A percentile compares a stretch with the other conserved stretches of the same genome.
These are phyloP conservation scores for Lasiosphaeria ovina DNA, from an alignment of 495 filamentous ascomycete genomes.

Conservation along the genomic window DNA sequence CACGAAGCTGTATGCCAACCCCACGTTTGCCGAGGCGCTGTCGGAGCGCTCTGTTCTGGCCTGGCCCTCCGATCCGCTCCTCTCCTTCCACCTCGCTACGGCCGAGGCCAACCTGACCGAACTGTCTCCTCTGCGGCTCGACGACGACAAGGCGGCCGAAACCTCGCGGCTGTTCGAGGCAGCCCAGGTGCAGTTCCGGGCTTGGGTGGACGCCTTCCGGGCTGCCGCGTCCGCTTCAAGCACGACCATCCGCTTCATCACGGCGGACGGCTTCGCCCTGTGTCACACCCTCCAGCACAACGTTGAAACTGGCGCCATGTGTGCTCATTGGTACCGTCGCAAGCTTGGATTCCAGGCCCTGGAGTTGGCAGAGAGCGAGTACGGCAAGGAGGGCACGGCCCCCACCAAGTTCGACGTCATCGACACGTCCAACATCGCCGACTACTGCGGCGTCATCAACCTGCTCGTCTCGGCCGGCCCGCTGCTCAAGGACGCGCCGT, in stretches of 20 bases:
- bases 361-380: conserved; percentile 40
- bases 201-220: conserved; percentile 36
- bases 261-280: conserved; percentile 44
- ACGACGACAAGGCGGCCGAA: not conserved
- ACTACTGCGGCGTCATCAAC: conserved; percentile 49
- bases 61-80: conserved; percentile 44
- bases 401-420: conserved; percentile 55
- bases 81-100: conserved; percentile 44
- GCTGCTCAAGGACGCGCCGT: conserved; percentile 38
- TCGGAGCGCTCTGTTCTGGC: conserved; percentile 25
- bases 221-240: conserved; percentile 15
- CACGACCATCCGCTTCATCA: conserved; percentile 42
- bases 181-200: conserved; percentile 31
- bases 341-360: conserved; percentile 28
- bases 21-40: conserved; percentile 28
- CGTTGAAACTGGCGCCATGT: conserved; percentile 14
- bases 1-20: conserved; percentile 29
- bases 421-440: conserved; percentile 55
- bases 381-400: conserved; percentile 29
- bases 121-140: conserved; percentile 9
- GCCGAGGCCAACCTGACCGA: conserved; percentile 25
- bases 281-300: conserved; percentile 46
- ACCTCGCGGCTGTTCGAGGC: conserved; percentile 6
- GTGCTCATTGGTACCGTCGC: conserved; percentile 31
- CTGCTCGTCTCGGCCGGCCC: conserved; percentile 48